Percentiles rank a stretch among this genome's conserved stretches.
These are phyloP conservation scores for Colletotrichum liriopes DNA, from an alignment of 2,329 filamentous ascomycete species.

Conservation along the genomic window DNA sequence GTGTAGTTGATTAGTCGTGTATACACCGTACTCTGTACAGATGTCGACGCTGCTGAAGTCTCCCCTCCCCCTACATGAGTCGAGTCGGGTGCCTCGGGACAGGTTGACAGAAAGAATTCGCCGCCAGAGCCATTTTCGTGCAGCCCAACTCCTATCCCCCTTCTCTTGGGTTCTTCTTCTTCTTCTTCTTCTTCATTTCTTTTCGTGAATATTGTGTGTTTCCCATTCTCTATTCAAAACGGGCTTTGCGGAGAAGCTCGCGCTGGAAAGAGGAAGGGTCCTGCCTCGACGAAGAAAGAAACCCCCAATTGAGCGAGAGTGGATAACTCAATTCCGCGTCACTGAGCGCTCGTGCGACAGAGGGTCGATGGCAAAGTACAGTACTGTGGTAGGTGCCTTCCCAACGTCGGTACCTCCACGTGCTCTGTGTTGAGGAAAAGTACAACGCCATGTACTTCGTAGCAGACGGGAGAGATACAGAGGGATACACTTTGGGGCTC, in stretches of 20 bases:
- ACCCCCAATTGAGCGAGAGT: neutral
- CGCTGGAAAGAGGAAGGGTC: neutral
- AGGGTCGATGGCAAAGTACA: neutral
- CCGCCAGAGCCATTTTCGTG: constrained; percentile 7
- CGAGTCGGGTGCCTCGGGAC: constrained; percentile 8
- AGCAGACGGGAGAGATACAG: neutral
- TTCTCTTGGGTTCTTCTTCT: no score
- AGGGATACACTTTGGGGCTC: neutral
- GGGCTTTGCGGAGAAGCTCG: neutral
- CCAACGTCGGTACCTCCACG: neutral
- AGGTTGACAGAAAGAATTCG: neutral
- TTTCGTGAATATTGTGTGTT: neutral
- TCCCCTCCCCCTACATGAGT: neutral
- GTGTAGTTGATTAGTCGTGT: neutral
- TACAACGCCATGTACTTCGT: neutral
- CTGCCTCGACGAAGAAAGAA: neutral
- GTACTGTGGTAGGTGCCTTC: no score
- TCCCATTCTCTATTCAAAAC: neutral
- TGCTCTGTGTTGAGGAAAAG: neutral
- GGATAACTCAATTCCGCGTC: constrained; percentile 9
- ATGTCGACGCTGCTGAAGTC: neutral
- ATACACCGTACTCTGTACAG: neutral
- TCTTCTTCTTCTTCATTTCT: neutral
- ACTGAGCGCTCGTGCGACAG: neutral
- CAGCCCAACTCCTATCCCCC: neutral